Conservation (phyloP, 768 basidiomycete species). For the Tricholoma matsutake region DNA sequence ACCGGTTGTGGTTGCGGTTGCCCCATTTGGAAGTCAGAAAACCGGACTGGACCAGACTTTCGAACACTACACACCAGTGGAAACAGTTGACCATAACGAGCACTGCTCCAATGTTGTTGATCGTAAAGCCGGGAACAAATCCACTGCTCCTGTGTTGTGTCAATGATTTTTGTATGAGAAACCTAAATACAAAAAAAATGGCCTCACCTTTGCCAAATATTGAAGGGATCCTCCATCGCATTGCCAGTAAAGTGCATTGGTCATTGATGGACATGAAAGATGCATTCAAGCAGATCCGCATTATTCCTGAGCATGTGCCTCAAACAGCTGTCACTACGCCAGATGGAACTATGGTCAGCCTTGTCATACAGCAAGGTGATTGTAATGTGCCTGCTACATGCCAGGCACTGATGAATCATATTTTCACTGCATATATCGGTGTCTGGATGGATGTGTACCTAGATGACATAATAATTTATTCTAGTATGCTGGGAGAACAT, state of each 20-base stretch:
- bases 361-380: too few species aligned
- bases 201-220: constrained; percentile 26
- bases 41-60: too few species aligned
- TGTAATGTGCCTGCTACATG: too few species aligned
- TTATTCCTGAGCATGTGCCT: constrained; percentile 26
- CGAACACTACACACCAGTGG: too few species aligned
- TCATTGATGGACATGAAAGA: constrained; percentile 32
- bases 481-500: too few species aligned
- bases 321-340: constrained; percentile 30
- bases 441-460: too few species aligned
- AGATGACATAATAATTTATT: too few species aligned
- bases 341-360: too few species aligned
- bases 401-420: too few species aligned
- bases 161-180: constrained; percentile 15
- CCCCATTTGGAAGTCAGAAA: too few species aligned
- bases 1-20: too few species aligned
- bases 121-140: constrained; percentile 17
- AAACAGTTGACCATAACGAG: constrained; percentile 28
- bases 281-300: constrained; percentile 36
- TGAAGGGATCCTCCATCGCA: constrained; percentile 21
- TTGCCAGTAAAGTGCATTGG: constrained; percentile 15
- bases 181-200: constrained; percentile 33
- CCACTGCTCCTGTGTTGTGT: constrained; percentile 25
- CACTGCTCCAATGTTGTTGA: constrained; percentile 33
- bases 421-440: too few species aligned